Conservation (phyloP, 2,329 filamentous ascomycete genomes). For the Paraphoma chrysanthemicola region DNA sequence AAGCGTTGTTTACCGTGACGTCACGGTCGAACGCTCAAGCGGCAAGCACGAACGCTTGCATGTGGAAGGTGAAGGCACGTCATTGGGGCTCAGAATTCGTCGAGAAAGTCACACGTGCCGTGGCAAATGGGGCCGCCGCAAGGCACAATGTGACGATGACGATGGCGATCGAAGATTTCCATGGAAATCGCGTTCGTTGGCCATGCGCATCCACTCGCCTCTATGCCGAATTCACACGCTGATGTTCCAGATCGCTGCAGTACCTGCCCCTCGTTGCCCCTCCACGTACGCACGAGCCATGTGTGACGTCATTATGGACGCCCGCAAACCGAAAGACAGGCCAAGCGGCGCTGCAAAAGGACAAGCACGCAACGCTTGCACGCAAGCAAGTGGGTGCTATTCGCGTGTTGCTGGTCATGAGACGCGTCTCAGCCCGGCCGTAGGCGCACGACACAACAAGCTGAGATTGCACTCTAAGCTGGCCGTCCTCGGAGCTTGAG, state of each 20-base stretch:
- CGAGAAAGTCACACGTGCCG: conserved; percentile 1
- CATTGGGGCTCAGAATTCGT: not conserved
- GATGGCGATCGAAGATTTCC: conserved; percentile 21
- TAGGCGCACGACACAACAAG: conserved; percentile 3
- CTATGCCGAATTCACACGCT: conserved; percentile 1
- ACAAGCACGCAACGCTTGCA: conserved; percentile 13
- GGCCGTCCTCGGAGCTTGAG: conserved; percentile 5
- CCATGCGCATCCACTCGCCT: conserved; percentile 1
- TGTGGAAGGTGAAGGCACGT: conserved; percentile 1
- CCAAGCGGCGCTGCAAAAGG: not conserved
- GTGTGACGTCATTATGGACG: not conserved
- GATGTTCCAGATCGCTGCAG: conserved; percentile 11
- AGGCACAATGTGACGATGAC: conserved; percentile 5
- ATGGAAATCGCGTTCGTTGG: conserved; percentile 13
- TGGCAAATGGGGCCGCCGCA: not conserved
- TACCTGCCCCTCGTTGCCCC: conserved; percentile 12
- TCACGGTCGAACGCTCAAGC: not conserved
- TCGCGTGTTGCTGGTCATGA: conserved; percentile 12
- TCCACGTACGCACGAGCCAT: conserved; percentile 5
- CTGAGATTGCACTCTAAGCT: not conserved
- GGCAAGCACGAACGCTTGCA: not conserved
- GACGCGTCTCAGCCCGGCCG: conserved; percentile 7
- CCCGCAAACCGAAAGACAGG: not conserved
- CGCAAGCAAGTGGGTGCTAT: conserved; percentile 5
- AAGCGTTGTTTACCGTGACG: not conserved